Percentiles rank a stretch among this genome's conserved stretches.
Conservation (phyloP, 139 green algal genomes). For the Chlorella vulgaris region DNA sequence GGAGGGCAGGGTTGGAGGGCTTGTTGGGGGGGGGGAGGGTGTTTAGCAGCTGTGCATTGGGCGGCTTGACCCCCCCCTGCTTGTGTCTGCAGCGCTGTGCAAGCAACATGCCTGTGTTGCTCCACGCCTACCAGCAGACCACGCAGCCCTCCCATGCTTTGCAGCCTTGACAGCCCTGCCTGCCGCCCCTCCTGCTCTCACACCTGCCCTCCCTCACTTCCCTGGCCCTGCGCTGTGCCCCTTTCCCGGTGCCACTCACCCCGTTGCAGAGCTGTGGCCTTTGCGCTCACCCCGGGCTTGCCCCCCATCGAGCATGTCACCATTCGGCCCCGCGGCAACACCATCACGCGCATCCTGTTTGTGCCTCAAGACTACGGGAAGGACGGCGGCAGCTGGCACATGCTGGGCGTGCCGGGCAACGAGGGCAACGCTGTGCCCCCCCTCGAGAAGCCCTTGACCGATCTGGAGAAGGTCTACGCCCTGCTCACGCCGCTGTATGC, state of each 20-base stretch:
- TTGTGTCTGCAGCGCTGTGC: too few relatives aligned
- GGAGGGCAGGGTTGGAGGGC: neutral
- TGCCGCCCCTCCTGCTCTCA: too few relatives aligned
- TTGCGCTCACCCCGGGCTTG: slow-evolving; percentile 60
- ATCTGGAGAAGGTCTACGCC: slow-evolving; percentile 50
- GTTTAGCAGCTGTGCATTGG: too few relatives aligned
- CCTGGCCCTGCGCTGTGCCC: neutral
- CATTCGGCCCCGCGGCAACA: slow-evolving; percentile 53
- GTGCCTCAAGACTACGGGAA: slow-evolving; percentile 47
- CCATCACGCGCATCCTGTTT: slow-evolving; percentile 58
- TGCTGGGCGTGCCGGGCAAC: slow-evolving; percentile 13
- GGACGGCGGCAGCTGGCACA: slow-evolving; percentile 54
- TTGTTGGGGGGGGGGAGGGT: neutral
- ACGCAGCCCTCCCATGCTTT: too few relatives aligned
- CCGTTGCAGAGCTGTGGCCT: slow-evolving; percentile 46
- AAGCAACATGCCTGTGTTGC: too few relatives aligned
- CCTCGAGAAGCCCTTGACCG: slow-evolving; percentile 17
- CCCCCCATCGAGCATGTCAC: slow-evolving; percentile 59
- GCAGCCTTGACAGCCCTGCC: too few relatives aligned
- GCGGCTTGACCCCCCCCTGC: too few relatives aligned
- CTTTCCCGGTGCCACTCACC: neutral
- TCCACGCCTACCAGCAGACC: too few relatives aligned
- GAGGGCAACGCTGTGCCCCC: slow-evolving; percentile 31
- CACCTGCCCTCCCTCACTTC: too few relatives aligned
- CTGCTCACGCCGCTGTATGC: slow-evolving; percentile 68